Percentiles rank a stretch among this genome's conserved stretches.
phyloP scores from a whole-genome alignment of 441 rosid genomes.

The Pelargonium cotyledonis region DNA sequence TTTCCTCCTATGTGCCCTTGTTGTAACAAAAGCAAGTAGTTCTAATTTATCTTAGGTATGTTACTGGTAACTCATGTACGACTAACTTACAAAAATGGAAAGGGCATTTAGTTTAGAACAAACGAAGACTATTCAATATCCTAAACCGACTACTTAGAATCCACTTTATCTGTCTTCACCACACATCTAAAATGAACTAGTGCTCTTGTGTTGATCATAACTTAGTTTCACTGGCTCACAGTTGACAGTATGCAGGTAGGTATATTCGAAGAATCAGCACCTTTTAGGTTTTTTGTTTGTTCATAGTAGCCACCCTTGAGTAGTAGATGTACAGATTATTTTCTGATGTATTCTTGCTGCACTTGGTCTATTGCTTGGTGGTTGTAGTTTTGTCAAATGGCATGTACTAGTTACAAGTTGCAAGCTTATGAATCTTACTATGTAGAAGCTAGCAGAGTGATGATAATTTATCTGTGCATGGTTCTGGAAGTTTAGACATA shows the following conservation, averaged over 20 bases:
- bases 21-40: no score
- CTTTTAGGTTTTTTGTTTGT: background rate
- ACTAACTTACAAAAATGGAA: no score
- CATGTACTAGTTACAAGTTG: background rate
- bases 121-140: no score
- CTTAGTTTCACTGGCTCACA: background rate
- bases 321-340: background rate
- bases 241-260: background rate
- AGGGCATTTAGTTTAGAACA: no score
- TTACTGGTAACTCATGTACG: no score
- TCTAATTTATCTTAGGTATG: no score
- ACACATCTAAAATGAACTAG: no score
- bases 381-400: background rate
- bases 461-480: background rate
- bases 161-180: no score
- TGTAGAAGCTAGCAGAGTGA: no score
- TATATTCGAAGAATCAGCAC: background rate
- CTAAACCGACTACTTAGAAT: background rate
- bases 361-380: background rate
- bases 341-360: background rate
- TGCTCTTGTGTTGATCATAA: background rate
- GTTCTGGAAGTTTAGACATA: background rate
- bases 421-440: background rate
- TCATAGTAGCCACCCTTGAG: background rate
- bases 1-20: no score